A percentile compares a stretch with the other conserved stretches of the same genome.
Evolutionary conservation across 805 yeast genomes (phyloP).

Genomic region (Pichia scutulata): DNA sequence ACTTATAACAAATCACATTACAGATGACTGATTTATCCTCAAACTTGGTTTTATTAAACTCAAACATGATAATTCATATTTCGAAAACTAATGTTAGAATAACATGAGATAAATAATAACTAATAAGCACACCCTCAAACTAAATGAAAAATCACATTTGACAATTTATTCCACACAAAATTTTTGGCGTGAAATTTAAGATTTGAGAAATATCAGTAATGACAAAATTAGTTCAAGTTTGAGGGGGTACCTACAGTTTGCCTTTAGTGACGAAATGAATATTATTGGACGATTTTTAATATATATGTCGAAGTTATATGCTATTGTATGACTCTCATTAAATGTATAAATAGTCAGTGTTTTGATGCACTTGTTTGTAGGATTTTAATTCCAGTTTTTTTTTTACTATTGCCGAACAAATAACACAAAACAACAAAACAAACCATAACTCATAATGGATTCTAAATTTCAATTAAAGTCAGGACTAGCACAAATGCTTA

Average conservation of each 20-base stretch:
- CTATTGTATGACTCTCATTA: not conserved
- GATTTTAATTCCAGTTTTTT: not conserved
- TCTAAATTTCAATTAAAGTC: conserved; percentile 44
- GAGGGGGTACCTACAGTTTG: too few species aligned
- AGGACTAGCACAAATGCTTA: conserved; percentile 81
- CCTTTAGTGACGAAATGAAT: too few species aligned
- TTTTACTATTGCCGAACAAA: not conserved
- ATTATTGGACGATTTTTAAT: not conserved
- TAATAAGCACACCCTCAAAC: not conserved
- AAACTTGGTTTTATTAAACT: not conserved
- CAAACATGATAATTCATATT: too few species aligned
- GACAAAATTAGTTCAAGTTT: not conserved
- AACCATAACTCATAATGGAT: conserved; percentile 14
- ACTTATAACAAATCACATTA: not conserved
- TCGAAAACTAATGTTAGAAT: not conserved
- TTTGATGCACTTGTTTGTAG: not conserved
- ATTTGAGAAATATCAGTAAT: not conserved
- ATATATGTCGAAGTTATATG: not conserved
- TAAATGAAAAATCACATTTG: not conserved
- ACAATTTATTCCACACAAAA: not conserved
- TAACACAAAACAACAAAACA: conserved; percentile 10
- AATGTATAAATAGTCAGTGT: not conserved
- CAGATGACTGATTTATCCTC: not conserved
- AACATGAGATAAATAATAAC: too few species aligned
- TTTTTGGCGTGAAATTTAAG: not conserved